Percentiles rank a stretch among this genome's conserved stretches.
Conservation (phyloP, 768 basidiomycete species). For the Trametes elegans region DNA sequence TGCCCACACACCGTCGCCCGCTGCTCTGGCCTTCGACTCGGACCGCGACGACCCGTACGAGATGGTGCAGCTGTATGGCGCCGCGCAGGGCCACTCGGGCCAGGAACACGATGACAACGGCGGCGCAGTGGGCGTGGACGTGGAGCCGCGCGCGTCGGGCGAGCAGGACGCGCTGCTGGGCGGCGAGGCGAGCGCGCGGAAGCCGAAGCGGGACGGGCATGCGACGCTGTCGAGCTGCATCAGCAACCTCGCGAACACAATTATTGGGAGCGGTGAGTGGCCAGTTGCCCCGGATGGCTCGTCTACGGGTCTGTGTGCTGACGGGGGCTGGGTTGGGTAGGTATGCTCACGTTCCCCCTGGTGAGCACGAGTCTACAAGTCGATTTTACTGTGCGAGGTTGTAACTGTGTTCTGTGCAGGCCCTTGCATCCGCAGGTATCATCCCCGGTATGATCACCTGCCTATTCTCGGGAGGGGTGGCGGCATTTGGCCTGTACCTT, state of each 20-base stretch:
- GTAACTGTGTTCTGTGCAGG: slow-evolving; percentile 43
- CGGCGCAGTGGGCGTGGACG: no score
- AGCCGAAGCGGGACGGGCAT: slow-evolving; percentile 53
- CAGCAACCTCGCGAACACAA: slow-evolving; percentile 85
- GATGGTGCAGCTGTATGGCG: slow-evolving; percentile 72
- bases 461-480: slow-evolving; percentile 70
- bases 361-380: slow-evolving; percentile 37
- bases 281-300: no score
- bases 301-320: neutral
- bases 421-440: slow-evolving; percentile 86
- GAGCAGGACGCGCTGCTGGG: slow-evolving; percentile 66
- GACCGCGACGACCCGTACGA: slow-evolving; percentile 39
- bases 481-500: slow-evolving; percentile 85
- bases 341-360: slow-evolving; percentile 88
- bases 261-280: slow-evolving; percentile 81
- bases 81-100: slow-evolving; percentile 38
- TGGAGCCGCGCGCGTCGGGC: slow-evolving; percentile 32
- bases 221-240: slow-evolving; percentile 68
- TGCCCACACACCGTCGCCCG: neutral
- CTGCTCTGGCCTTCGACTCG: slow-evolving; percentile 13
- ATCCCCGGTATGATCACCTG: slow-evolving; percentile 91
- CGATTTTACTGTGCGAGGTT: neutral
- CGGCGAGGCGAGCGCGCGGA: slow-evolving; percentile 32
- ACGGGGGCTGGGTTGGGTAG: slow-evolving; percentile 36
- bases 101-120: slow-evolving; percentile 21